Evolutionary conservation across 2,329 filamentous ascomycete genomes (phyloP), one percentile per base, ranked within the genome.

Genomic region (Mycosphaerella arachidis): DNA sequence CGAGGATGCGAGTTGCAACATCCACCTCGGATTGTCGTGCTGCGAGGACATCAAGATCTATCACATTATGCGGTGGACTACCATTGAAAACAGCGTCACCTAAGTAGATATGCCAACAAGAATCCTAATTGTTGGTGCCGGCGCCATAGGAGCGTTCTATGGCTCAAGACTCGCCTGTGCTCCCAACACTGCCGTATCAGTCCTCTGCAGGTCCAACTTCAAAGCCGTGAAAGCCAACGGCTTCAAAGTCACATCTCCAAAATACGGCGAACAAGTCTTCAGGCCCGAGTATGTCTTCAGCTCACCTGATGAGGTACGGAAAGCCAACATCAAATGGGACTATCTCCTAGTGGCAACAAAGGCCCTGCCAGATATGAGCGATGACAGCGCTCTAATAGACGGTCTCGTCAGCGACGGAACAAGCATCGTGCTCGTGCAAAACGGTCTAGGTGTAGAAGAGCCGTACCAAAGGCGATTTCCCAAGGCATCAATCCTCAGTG

Each of bases 151-250:
- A 55, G 87, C 85, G 58, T 89, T 89, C 76, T 89, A 89, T 68
- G 87, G 85, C 48, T 88, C 86, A 6, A 80, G 87, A 24, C 79
- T 90, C 18, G 85, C 88, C 66, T 78, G 59, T 43, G 66, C 63
- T 18, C 64, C 68, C 1, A 79, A 82, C 57, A 76, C 86, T 46
- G 77, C 82, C 60, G 84, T 89, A 48, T 90, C 88, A 6, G 83
- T 89, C 52, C 84, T 89, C 57, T 90, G 87, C 63, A 84, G 88
- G 53, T 90, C 87, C 40, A 91, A 91, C 76, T 91, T 89, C 77
- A 73, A 77, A 18, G 83, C 82, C 35, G 85, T 91, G 50, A 79
- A 81, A 54, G 72, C 76, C 10, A 75, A 80, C 24, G 88, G 88
- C 53, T 86, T 91, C 69, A 75, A 77, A 29, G 75, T 92, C 33